Evolutionary conservation across 768 basidiomycete species (phyloP), one percentile per base, ranked within the genome.

Genomic region (Agaricus blazei): DNA sequence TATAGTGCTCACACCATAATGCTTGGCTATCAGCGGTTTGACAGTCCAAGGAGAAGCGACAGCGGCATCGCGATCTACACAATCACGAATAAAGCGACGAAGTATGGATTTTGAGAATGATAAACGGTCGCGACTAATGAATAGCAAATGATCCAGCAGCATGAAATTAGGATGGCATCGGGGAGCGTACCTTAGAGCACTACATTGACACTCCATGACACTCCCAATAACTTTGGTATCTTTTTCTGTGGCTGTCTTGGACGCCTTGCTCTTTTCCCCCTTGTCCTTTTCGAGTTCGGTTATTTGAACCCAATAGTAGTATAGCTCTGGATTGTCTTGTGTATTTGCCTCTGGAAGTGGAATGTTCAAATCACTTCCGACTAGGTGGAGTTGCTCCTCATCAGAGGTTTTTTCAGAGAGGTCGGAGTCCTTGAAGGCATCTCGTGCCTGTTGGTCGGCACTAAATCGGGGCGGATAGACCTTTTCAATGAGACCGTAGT

Each of bases 41-140:
- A 98, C 94, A 1, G 85, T 87, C 97, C 97, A 99, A 5, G 97
- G 96, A 1, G 93, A 91, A 7, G 93, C 93, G 27, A 96, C 88
- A 8, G 92, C 88, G 14, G 93, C 80, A 61, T 96, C 93, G 34
- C 97, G 85, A 64, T 92, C 88, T 2, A 99, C 89, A 63, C 93
- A 96, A 65, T 98, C 97, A 59, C 92, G 87, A 56, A 99, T 90
- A 71, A 96, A 98, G 14, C 94, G 88, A 60, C 94, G 91, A 28
- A 99, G 82, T 62, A 98, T 96, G 15, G 94, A 94, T 70, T 98
- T 98, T 28, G 93, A 96, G 72, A 98, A 98, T 19, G 93, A 85
- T 19, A 96, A 78, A 51, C 95, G 90, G 68, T 99, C 97, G 58
- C 97, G 94, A 64, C 95, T 98, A 62, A 19, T 57, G 37, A 19